Percentiles rank a stretch among this genome's conserved stretches.
These are phyloP conservation scores for Metschnikowia lochheadii DNA, from an alignment of 805 yeast genomes.

Conservation along the genomic window DNA sequence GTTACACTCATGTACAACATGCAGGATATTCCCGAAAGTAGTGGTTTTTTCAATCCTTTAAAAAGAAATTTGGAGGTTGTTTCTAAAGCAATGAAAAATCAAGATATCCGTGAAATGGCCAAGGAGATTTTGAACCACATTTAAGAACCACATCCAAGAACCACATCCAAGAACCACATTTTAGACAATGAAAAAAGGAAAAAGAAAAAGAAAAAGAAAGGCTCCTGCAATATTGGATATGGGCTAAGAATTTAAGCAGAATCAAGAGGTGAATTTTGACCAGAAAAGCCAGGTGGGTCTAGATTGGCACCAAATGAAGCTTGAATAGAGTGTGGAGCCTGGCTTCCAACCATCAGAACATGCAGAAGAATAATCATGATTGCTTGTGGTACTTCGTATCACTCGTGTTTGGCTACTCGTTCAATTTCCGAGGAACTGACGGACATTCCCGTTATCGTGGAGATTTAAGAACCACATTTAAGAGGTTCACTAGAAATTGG, in stretches of 20 bases:
- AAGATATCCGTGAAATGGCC: conserved; percentile 6
- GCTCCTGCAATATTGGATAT: too few relatives aligned
- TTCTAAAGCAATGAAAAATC: background rate
- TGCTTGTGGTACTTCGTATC: conserved; percentile 99
- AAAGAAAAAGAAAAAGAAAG: too few relatives aligned
- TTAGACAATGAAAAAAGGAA: too few relatives aligned
- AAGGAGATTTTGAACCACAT: conserved; percentile 9
- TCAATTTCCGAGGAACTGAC: conserved; percentile 94
- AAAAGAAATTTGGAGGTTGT: conserved; percentile 6
- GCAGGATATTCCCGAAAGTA: background rate
- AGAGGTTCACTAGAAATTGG: too few relatives aligned
- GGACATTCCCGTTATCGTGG: conserved; percentile 89
- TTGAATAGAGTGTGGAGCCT: too few relatives aligned
- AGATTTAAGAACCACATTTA: conserved; percentile 29
- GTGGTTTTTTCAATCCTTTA: background rate
- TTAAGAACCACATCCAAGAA: too few relatives aligned
- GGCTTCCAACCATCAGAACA: conserved; percentile 84
- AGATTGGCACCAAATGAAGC: too few relatives aligned
- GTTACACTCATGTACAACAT: conserved; percentile 12
- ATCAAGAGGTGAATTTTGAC: too few relatives aligned
- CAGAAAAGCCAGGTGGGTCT: too few relatives aligned
- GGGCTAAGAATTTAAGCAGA: too few relatives aligned
- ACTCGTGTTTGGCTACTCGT: conserved; percentile 96
- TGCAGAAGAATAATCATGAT: conserved; percentile 96
- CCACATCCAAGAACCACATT: too few relatives aligned